A percentile compares a stretch with the other conserved stretches of the same genome.
Conservation (phyloP, 768 basidiomycete genomes). For the Lentinula raphanica region DNA sequence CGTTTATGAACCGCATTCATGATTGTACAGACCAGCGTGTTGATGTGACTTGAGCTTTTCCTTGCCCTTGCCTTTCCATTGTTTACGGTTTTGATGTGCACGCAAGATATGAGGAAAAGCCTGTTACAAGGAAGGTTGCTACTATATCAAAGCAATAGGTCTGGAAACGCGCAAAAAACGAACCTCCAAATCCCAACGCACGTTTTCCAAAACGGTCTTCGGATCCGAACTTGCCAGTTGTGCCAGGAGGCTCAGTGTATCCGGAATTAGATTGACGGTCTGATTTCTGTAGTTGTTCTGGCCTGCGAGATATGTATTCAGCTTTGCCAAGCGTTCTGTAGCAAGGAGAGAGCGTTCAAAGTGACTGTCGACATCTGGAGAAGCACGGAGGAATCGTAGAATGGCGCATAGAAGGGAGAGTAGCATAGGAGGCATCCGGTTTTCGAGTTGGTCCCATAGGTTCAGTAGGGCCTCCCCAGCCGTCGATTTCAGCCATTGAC, state of each 20-base stretch:
- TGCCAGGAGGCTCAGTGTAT: not conserved
- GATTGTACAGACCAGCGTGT: not conserved
- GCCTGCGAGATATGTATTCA: not conserved
- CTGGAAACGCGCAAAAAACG: not conserved
- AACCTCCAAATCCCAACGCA: slow-evolving; percentile 1
- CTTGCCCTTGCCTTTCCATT: slow-evolving; percentile 1
- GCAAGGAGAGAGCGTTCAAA: not conserved
- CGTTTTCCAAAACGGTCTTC: not conserved
- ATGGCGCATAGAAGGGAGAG: not conserved
- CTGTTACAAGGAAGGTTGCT: not conserved
- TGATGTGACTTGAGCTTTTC: not conserved
- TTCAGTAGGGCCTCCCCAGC: not conserved
- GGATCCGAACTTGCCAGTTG: not conserved
- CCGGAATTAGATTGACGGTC: not conserved
- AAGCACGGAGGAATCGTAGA: not conserved
- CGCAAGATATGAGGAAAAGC: not conserved
- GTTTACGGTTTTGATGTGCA: not conserved
- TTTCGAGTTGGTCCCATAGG: slow-evolving; percentile 1
- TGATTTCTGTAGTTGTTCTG: not conserved
- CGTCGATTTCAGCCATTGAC: not conserved
- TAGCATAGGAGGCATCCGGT: not conserved
- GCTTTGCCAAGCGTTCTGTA: not conserved
- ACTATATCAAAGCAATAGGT: no score
- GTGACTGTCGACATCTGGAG: not conserved
- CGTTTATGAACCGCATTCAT: no score